phyloP scores from a whole-genome alignment of 2,329 filamentous ascomycete species.

The Cladosporium sp. region DNA sequence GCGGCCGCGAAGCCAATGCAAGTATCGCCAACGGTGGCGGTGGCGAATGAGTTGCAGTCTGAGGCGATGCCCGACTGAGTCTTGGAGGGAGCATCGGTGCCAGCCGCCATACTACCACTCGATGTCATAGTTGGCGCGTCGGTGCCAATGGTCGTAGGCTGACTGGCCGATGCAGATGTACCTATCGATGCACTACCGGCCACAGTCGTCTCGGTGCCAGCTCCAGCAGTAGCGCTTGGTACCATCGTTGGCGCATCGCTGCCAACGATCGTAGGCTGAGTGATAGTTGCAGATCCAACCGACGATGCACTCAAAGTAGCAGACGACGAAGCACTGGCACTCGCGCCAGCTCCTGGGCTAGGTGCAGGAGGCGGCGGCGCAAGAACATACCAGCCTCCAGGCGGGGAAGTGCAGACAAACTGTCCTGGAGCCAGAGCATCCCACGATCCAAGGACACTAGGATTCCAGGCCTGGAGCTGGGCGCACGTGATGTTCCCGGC shows the following conservation, averaged over 20 bases:
- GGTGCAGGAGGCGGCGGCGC: background rate
- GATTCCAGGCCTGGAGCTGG: slow-evolving; percentile 14
- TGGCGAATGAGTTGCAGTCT: slow-evolving; percentile 21
- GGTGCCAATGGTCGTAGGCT: no score
- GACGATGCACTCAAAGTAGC: slow-evolving; percentile 10
- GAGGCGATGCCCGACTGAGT: slow-evolving; percentile 24
- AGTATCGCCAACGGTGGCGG: background rate
- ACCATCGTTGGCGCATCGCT: no score
- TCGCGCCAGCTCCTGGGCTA: no score
- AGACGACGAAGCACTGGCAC: slow-evolving; percentile 7
- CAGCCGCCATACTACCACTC: no score
- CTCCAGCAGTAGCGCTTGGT: no score
- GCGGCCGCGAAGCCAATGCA: background rate
- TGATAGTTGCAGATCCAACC: no score
- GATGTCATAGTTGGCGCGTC: no score
- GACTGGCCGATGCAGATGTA: no score
- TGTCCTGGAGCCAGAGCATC: slow-evolving; percentile 5
- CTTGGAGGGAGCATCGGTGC: background rate
- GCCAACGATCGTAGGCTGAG: no score
- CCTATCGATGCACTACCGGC: no score
- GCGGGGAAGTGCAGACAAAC: slow-evolving; percentile 10
- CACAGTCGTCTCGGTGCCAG: no score
- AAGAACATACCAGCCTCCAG: slow-evolving; percentile 8
- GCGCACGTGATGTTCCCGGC: slow-evolving; percentile 1
- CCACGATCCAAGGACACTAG: slow-evolving; percentile 10